Evolutionary conservation across 2,329 filamentous ascomycete genomes (phyloP), one percentile per base, ranked within the genome.

Genomic region (Fusarium mexicanum): DNA sequence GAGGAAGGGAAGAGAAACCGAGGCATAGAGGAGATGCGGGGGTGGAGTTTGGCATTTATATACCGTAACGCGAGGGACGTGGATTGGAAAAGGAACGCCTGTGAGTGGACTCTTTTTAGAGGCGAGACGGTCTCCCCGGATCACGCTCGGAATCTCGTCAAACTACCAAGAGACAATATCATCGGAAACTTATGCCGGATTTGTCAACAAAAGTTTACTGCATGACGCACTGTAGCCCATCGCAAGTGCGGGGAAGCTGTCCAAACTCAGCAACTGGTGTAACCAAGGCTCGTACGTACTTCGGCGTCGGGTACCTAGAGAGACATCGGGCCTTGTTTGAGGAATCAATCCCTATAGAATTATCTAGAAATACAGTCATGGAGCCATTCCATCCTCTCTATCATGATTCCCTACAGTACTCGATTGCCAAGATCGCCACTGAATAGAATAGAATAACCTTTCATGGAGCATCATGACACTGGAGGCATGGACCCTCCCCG

Each of bases 191-290:
- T 67, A 65, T 73, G 41, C 71, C 71, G 62, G 47, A 67, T 73
- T 61, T 44, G 71, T 71, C 61, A 55, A 69, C 38, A 58, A 43
- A 48, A 44, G 35, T 31, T 29, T n/a, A 38, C 54, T 55, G 40
- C 64, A 72, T 61, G 60, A 73, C 55, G 47, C 61, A 73, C 61
- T 59, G 55, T 65, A 41, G 55, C 46, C 71, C 70, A 60, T 55
- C 67, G 62, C 71, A 73, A 71, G 66, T 73, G 71, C 71, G 71
- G 71, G 71, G 71, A 73, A 73, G 71, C 65, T 73, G 61, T 73
- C 67, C 48, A 6, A 53, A 59, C 47, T 22, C 37, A 69, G 64
- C 33, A 48, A 18, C 20, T 43, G 58, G 53, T 67, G 65, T 67
- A 68, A 62, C 54, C 22, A 33, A 46, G n/a, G 29, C 44, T 5